These are phyloP conservation scores for Lepiota brunneoincarnata DNA, from an alignment of 768 basidiomycete genomes.

Conservation along the genomic window DNA sequence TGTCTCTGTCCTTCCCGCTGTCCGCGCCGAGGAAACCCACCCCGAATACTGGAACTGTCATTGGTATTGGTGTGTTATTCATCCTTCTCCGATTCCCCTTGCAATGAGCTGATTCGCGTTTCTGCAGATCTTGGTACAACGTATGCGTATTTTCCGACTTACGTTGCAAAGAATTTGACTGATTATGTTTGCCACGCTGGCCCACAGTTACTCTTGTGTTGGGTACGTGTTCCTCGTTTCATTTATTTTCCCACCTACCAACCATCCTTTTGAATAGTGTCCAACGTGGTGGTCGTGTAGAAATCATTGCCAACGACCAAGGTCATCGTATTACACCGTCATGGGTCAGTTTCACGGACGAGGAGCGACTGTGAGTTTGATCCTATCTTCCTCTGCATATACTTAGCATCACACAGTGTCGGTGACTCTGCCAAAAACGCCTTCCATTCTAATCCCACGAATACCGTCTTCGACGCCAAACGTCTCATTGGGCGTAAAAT, in stretches of 20 bases:
- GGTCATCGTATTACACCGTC: slow-evolving; percentile 89
- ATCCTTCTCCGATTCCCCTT: background rate
- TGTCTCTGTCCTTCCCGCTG: slow-evolving; percentile 65
- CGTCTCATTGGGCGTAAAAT: slow-evolving; percentile 89
- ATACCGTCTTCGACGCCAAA: slow-evolving; percentile 97
- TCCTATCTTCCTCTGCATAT: background rate
- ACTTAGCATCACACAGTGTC: slow-evolving; percentile 41
- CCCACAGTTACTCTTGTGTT: slow-evolving; percentile 86
- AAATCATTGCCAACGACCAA: slow-evolving; percentile 89
- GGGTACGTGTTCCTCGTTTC: slow-evolving; percentile 52
- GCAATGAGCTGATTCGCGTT: slow-evolving; percentile 10
- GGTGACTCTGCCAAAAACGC: slow-evolving; percentile 98
- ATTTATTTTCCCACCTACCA: background rate
- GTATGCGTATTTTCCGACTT: slow-evolving; percentile 33
- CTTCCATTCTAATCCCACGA: slow-evolving; percentile 84
- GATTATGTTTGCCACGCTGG: slow-evolving; percentile 23
- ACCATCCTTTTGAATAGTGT: slow-evolving; percentile 45
- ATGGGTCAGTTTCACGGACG: slow-evolving; percentile 80
- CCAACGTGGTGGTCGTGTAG: slow-evolving; percentile 80
- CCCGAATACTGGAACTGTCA: slow-evolving; percentile 89
- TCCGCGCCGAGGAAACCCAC: slow-evolving; percentile 62
- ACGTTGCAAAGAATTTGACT: background rate
- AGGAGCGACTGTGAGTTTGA: slow-evolving; percentile 64
- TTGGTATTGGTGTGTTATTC: slow-evolving; percentile 77
- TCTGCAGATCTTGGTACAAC: slow-evolving; percentile 86